These are phyloP conservation scores for Cryphonectria naterciae DNA, from an alignment of 2,329 filamentous ascomycete species.

Conservation along the genomic window DNA sequence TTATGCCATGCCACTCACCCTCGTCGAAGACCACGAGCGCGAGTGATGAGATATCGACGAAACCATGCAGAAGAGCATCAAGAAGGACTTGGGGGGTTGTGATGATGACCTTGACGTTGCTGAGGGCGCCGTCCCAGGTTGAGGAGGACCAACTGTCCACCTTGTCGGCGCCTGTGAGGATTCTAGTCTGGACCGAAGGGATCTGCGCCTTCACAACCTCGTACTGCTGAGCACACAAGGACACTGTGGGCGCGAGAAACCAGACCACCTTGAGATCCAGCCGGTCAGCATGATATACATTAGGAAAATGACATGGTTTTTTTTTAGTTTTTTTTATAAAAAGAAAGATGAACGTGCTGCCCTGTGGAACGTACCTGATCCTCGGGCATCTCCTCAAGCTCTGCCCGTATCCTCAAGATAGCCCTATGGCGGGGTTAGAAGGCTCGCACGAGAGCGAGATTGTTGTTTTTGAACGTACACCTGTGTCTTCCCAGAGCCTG, in stretches of 20 bases:
- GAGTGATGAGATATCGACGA: slow-evolving; percentile 67
- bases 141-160: slow-evolving; percentile 72
- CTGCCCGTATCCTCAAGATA: slow-evolving; percentile 67
- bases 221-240: slow-evolving; percentile 69
- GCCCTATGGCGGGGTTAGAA: slow-evolving; percentile 50
- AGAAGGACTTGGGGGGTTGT: slow-evolving; percentile 76
- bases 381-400: slow-evolving; percentile 58
- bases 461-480: slow-evolving; percentile 56
- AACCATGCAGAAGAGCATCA: slow-evolving; percentile 76
- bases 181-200: slow-evolving; percentile 59
- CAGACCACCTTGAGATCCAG: slow-evolving; percentile 61
- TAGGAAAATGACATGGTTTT: no score
- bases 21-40: slow-evolving; percentile 82
- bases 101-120: slow-evolving; percentile 71
- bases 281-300: slow-evolving; percentile 27
- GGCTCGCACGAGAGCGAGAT: not conserved
- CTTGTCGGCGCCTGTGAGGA: slow-evolving; percentile 70
- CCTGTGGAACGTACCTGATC: slow-evolving; percentile 53
- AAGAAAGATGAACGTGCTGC: not conserved
- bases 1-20: slow-evolving; percentile 52
- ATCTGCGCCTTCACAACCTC: slow-evolving; percentile 64
- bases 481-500: slow-evolving; percentile 78
- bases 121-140: slow-evolving; percentile 70
- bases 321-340: no score
- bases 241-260: slow-evolving; percentile 74